Evolutionary conservation across 1,139 yeast species (phyloP).

Genomic region (Suhomyces bribrorum): DNA sequence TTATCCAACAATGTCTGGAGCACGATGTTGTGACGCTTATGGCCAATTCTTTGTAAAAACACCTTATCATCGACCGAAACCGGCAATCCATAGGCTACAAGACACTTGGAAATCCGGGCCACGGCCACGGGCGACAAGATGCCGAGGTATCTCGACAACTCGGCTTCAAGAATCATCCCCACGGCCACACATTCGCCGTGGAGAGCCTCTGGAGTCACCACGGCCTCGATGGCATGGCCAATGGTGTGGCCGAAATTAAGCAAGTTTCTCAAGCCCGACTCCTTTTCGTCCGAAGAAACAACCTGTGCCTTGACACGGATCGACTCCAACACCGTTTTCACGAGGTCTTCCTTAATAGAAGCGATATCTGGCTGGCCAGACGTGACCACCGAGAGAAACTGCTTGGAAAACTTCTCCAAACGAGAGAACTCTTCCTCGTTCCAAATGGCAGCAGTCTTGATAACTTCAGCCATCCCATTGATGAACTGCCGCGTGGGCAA

Average conservation of each 20-base stretch:
- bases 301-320: constrained; percentile 91
- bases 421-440: constrained; percentile 83
- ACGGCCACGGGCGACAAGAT: constrained; percentile 90
- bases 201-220: constrained; percentile 90
- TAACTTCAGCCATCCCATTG: constrained; percentile 98
- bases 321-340: constrained; percentile 80
- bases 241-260: constrained; percentile 96
- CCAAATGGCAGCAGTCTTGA: constrained; percentile 99
- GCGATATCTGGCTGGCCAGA: constrained; percentile 53
- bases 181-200: constrained; percentile 98
- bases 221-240: constrained; percentile 98
- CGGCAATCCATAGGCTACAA: constrained; percentile 85
- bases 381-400: constrained; percentile 61
- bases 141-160: constrained; percentile 86
- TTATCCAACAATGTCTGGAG: constrained; percentile 71
- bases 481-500: constrained; percentile 92
- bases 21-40: constrained; percentile 59
- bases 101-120: constrained; percentile 81
- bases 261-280: constrained; percentile 88
- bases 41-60: constrained; percentile 67
- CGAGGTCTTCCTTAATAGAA: constrained; percentile 70
- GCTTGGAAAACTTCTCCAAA: constrained; percentile 72
- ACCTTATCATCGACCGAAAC: constrained; percentile 69
- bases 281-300: constrained; percentile 93
- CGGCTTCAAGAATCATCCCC: constrained; percentile 95